Percentiles rank a stretch among this genome's conserved stretches.
Conservation (phyloP, 257 asterid genomes). For the Solanum piurae region DNA sequence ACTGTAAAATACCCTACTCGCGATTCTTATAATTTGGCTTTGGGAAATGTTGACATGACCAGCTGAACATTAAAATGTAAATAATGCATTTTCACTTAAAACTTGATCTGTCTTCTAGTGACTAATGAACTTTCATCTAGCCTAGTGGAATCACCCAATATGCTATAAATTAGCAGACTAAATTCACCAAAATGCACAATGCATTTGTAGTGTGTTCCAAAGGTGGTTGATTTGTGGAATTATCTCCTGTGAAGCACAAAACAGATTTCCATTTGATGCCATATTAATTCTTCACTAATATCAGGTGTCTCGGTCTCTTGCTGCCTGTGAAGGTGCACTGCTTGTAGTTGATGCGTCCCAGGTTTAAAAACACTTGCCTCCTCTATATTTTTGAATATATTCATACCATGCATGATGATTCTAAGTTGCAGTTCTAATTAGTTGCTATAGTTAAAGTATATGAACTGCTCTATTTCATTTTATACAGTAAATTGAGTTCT, state of each 20-base stretch:
- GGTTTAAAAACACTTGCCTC: slow-evolving; percentile 29
- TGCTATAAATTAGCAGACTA: neutral
- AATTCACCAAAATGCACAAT: neutral
- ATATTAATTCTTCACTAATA: slow-evolving; percentile 9
- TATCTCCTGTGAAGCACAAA: neutral
- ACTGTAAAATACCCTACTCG: neutral
- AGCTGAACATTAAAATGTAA: neutral
- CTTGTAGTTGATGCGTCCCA: slow-evolving; percentile 99
- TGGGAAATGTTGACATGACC: neutral
- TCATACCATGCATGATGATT: neutral
- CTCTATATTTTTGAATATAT: neutral
- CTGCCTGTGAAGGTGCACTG: slow-evolving; percentile 99
- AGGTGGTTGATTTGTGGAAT: neutral
- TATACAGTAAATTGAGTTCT: neutral
- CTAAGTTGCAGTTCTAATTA: neutral
- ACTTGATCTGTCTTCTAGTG: neutral
- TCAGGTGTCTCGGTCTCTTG: slow-evolving; percentile 99
- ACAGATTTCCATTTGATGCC: slow-evolving; percentile 6
- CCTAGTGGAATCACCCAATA: neutral
- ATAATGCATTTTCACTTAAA: neutral
- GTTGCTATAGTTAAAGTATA: neutral
- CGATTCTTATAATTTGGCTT: neutral
- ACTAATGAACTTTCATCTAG: neutral
- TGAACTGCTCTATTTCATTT: neutral
- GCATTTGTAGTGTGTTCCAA: neutral